These are phyloP conservation scores for Trichoderma guizhouense DNA, from an alignment of 2,329 filamentous ascomycete genomes.

Conservation along the genomic window DNA sequence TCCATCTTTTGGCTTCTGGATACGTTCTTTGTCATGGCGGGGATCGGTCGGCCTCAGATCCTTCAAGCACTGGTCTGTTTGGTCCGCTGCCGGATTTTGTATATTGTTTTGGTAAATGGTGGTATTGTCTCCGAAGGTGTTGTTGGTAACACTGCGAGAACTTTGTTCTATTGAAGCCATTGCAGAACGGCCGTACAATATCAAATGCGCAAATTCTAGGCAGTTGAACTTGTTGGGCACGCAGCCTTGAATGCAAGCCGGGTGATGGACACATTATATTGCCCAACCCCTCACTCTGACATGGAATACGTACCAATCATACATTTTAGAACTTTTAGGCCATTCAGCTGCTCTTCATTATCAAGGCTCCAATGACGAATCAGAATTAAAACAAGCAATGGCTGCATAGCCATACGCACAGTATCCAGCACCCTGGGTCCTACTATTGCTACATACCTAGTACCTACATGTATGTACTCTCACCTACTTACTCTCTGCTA, in stretches of 20 bases:
- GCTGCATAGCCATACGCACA: no score
- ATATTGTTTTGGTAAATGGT: not conserved
- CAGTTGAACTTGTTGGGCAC: not conserved
- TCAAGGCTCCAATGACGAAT: not conserved
- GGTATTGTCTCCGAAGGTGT: not conserved
- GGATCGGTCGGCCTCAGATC: not conserved
- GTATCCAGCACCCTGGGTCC: no score
- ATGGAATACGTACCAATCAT: not conserved
- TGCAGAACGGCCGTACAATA: no score
- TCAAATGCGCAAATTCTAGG: not conserved
- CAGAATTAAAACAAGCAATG: not conserved
- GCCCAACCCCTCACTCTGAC: not conserved
- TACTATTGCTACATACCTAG: no score
- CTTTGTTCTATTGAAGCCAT: accelerated
- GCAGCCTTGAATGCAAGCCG: not conserved
- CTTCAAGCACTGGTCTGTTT: not conserved
- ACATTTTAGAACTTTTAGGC: not conserved
- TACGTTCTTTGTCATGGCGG: not conserved
- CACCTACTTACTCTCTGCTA: no score
- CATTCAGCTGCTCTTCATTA: not conserved
- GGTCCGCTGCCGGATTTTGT: not conserved
- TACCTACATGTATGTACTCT: no score
- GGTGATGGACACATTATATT: not conserved
- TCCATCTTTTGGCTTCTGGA: not conserved
- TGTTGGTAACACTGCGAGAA: not conserved